A percentile compares a stretch with the other conserved stretches of the same genome.
phyloP scores from a whole-genome alignment of 2,329 filamentous ascomycete species.

The Colletotrichum godetiae region DNA sequence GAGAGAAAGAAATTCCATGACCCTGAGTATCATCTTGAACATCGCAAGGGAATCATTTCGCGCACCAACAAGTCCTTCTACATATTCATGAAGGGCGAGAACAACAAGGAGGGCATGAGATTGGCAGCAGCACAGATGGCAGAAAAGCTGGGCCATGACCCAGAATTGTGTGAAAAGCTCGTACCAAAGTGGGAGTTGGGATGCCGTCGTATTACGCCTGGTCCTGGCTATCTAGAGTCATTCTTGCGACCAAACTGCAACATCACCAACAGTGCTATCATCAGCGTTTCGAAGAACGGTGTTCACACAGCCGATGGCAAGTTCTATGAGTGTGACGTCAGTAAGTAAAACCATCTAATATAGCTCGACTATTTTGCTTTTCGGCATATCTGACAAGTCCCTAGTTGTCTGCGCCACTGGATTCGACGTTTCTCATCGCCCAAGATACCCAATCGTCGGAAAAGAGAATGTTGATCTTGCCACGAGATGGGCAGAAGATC shows the following conservation, averaged over 20 bases:
- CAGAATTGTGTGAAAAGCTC: not conserved
- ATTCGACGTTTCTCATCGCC: not conserved
- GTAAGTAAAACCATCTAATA: conserved; percentile 10
- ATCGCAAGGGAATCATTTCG: conserved; percentile 51
- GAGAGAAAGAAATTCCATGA: conserved; percentile 51
- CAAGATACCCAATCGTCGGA: not conserved
- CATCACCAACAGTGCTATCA: conserved; percentile 37
- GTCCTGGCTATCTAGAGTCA: conserved; percentile 38
- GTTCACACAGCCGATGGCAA: conserved; percentile 33
- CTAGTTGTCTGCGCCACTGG: not conserved
- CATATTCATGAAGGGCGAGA: conserved; percentile 43
- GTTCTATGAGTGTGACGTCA: conserved; percentile 35
- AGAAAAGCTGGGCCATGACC: conserved; percentile 45
- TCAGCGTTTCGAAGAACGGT: conserved; percentile 23
- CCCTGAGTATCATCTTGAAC: conserved; percentile 55
- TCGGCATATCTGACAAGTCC: not conserved
- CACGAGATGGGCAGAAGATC: not conserved
- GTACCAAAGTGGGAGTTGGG: conserved; percentile 35
- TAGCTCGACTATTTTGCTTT: not conserved
- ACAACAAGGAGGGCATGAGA: conserved; percentile 53
- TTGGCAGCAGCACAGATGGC: conserved; percentile 55
- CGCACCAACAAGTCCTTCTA: conserved; percentile 50
- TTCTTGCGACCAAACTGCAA: conserved; percentile 35
- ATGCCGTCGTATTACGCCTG: conserved; percentile 38
- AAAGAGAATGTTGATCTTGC: not conserved